Evolutionary conservation across 169 alveolate genomes (phyloP).

Genomic region (Plasmodium vinckei): DNA sequence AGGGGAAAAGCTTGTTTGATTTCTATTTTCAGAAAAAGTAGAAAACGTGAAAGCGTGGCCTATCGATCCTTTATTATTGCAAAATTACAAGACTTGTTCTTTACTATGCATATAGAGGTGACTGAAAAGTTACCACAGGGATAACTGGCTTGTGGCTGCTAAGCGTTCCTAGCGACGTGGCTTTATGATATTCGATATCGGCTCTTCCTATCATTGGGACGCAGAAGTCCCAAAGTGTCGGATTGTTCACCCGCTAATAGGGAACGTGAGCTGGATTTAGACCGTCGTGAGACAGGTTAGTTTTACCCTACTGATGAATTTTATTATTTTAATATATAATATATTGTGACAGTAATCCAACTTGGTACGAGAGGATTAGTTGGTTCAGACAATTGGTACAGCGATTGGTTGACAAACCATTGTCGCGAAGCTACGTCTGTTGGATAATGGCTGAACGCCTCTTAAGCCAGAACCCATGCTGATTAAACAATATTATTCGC

Average conservation of each 20-base stretch:
- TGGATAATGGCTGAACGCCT: constrained; percentile 92
- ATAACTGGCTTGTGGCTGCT: constrained; percentile 93
- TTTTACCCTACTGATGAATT: constrained; percentile 92
- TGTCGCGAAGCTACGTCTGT: constrained; percentile 92
- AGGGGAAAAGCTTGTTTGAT: constrained; percentile 94
- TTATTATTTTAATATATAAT: constrained; percentile 50
- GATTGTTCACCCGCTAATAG: constrained; percentile 85
- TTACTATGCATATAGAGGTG: constrained; percentile 49
- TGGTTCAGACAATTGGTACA: constrained; percentile 89
- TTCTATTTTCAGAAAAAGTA: constrained; percentile 92
- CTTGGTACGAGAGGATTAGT: constrained; percentile 85
- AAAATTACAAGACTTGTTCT: constrained; percentile 14
- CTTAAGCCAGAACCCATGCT: constrained; percentile 92
- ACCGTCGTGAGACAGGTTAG: constrained; percentile 96
- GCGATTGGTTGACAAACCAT: constrained; percentile 89
- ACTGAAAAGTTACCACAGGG: constrained; percentile 74
- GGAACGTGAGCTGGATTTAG: constrained; percentile 88
- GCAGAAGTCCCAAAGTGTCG: constrained; percentile 88
- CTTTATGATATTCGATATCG: constrained; percentile 89
- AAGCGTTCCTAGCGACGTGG: constrained; percentile 95
- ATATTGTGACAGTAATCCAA: constrained; percentile 80
- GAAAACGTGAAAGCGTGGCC: constrained; percentile 95
- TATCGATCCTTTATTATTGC: constrained; percentile 60
- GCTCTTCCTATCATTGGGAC: constrained; percentile 87
- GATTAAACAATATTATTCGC: constrained; percentile 44